These are phyloP conservation scores for Yamadazyma paraphyllophila DNA, from an alignment of 805 yeast genomes.

Conservation along the genomic window DNA sequence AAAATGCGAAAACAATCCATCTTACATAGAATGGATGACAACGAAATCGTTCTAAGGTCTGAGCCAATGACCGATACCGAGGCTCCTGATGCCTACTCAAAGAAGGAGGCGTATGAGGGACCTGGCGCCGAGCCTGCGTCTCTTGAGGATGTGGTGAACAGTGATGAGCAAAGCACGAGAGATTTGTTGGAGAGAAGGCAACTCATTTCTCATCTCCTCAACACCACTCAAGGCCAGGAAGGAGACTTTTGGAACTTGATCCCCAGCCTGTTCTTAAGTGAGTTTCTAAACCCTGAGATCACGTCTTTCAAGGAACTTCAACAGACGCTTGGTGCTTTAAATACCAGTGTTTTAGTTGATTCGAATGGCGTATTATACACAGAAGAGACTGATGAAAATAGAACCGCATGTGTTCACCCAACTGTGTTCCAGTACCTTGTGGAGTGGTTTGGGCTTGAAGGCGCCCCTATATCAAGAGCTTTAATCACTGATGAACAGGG, in stretches of 20 bases:
- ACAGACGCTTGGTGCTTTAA: conserved; percentile 44
- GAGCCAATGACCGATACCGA: conserved; percentile 4
- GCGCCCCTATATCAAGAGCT: conserved; percentile 33
- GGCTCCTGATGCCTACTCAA: neutral
- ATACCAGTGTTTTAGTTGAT: conserved; percentile 45
- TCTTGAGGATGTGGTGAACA: too few species aligned
- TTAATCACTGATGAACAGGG: conserved; percentile 26
- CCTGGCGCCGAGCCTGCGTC: too few species aligned
- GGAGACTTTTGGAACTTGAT: conserved; percentile 51
- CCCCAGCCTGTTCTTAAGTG: conserved; percentile 44
- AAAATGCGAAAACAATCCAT: neutral
- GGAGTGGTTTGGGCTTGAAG: conserved; percentile 54
- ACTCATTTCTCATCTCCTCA: conserved; percentile 20
- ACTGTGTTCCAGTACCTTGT: conserved; percentile 43
- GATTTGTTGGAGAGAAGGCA: conserved; percentile 17
- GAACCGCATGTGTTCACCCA: conserved; percentile 34
- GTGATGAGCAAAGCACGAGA: neutral
- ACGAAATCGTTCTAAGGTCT: neutral
- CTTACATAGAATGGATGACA: conserved; percentile 1
- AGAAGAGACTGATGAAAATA: conserved; percentile 17
- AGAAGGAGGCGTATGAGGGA: too few species aligned
- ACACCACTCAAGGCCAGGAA: conserved; percentile 23
- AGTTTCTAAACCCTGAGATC: conserved; percentile 35
- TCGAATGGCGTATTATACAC: conserved; percentile 42
- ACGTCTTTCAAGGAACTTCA: conserved; percentile 26